Evolutionary conservation across 768 basidiomycete species (phyloP).

Genomic region (Gloeostereum incarnatum): DNA sequence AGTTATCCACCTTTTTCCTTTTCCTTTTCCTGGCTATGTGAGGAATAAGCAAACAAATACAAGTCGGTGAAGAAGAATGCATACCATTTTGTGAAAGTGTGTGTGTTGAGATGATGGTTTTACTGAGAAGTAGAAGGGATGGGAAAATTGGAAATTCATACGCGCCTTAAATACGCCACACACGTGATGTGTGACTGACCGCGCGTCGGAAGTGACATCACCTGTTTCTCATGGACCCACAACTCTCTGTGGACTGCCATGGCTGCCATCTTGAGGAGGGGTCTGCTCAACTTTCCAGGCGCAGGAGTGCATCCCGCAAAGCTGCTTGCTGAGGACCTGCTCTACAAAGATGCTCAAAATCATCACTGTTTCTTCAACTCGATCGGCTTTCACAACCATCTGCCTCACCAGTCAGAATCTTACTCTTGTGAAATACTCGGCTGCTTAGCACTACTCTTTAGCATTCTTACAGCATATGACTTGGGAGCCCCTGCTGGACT

Average conservation of each 20-base stretch:
- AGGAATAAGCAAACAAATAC: too few species aligned
- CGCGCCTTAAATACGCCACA: too few species aligned
- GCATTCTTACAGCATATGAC: conserved; percentile 48
- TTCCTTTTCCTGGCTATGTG: conserved; percentile 53
- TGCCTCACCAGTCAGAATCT: conserved; percentile 46
- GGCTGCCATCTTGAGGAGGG: conserved; percentile 11
- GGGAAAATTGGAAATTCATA: too few species aligned
- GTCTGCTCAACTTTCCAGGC: conserved; percentile 38
- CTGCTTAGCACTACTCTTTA: conserved; percentile 11
- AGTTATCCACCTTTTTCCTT: conserved; percentile 17
- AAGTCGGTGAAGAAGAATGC: too few species aligned
- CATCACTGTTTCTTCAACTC: conserved; percentile 42
- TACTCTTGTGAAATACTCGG: not conserved
- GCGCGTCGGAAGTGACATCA: too few species aligned
- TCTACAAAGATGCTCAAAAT: conserved; percentile 35
- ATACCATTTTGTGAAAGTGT: too few species aligned
- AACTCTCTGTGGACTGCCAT: too few species aligned
- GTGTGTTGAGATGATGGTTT: too few species aligned
- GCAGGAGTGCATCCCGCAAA: conserved; percentile 33
- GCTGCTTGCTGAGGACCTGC: conserved; percentile 28
- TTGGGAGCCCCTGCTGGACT: conserved; percentile 37
- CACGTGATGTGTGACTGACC: too few species aligned
- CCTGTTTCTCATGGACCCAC: too few species aligned
- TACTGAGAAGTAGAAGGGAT: too few species aligned
- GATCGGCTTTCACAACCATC: conserved; percentile 45